Percentiles rank a stretch among this genome's conserved stretches.
phyloP scores from a whole-genome alignment of 495 filamentous ascomycete genomes.

The Xylaria nigripes region DNA sequence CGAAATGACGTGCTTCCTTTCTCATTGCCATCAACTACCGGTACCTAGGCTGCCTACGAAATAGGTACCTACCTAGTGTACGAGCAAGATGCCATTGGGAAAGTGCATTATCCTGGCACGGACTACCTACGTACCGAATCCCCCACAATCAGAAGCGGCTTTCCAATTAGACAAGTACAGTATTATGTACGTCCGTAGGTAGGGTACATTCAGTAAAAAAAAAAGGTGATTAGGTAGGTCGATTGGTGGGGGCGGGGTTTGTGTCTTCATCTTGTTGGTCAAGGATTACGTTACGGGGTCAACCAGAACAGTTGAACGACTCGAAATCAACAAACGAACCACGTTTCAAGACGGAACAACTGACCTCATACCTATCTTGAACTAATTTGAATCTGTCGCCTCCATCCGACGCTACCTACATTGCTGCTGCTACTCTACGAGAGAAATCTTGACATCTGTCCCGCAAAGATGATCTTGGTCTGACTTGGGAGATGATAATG shows the following conservation, averaged over 20 bases:
- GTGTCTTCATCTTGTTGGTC: constrained; percentile 6
- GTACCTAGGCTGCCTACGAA: too few relatives aligned
- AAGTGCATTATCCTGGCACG: neutral
- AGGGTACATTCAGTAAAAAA: neutral
- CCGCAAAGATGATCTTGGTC: neutral
- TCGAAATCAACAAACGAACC: neutral
- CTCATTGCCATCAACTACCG: constrained; percentile 11
- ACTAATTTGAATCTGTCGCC: constrained; percentile 7
- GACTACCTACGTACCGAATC: neutral
- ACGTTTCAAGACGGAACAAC: neutral
- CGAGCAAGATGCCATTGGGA: neutral
- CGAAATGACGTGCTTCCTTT: constrained; percentile 24
- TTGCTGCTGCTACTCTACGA: neutral
- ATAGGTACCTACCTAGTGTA: neutral
- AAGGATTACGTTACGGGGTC: neutral
- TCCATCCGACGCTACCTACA: constrained; percentile 7
- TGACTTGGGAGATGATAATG: neutral
- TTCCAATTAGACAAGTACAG: constrained; percentile 5
- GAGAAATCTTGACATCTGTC: neutral
- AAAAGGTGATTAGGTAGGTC: neutral
- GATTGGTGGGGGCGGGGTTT: constrained; percentile 9
- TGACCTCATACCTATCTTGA: neutral
- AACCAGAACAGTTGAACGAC: constrained; percentile 1
- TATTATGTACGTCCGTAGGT: too few relatives aligned
- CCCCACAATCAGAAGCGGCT: constrained; percentile 7